Percentiles rank a stretch among this genome's conserved stretches.
Conservation (phyloP, 768 basidiomycete genomes). For the Strobilomyces confusus region DNA sequence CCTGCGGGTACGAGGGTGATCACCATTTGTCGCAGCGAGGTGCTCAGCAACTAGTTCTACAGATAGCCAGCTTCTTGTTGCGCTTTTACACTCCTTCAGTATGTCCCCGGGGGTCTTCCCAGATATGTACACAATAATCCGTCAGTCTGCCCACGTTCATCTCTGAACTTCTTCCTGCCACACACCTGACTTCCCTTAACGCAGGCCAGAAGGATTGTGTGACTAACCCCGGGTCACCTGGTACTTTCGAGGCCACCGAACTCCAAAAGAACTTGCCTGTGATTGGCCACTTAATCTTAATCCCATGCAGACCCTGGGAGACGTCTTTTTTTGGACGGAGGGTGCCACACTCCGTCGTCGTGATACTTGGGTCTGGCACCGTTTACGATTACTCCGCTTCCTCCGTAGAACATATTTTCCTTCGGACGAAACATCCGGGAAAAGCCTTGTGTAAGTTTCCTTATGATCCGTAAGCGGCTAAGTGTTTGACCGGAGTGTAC, state of each 20-base stretch:
- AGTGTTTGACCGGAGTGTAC: background rate
- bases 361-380: conserved; percentile 34
- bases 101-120: conserved; percentile 40
- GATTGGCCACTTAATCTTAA: background rate
- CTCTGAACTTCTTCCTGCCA: background rate
- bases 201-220: conserved; percentile 30
- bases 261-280: conserved; percentile 2
- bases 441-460: conserved; percentile 32
- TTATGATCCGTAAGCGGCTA: background rate
- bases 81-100: conserved; percentile 42
- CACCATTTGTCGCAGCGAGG: background rate
- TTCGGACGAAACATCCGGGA: conserved; percentile 39
- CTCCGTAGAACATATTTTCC: conserved; percentile 34
- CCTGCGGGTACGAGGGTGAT: conserved; percentile 34
- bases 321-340: conserved; percentile 40
- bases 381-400: conserved; percentile 39
- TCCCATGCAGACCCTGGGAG: conserved; percentile 43
- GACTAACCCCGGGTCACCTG: conserved; percentile 15
- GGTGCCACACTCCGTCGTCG: conserved; percentile 43
- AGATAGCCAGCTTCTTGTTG: conserved; percentile 44
- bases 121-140: conserved; percentile 32
- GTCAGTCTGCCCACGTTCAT: conserved; percentile 23
- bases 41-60: background rate
- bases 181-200: background rate
- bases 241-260: conserved; percentile 29